Evolutionary conservation across 1,284 basidiomycete species (phyloP), one percentile per base, ranked within the genome.

Genomic region (Heliocybe sulcata): DNA sequence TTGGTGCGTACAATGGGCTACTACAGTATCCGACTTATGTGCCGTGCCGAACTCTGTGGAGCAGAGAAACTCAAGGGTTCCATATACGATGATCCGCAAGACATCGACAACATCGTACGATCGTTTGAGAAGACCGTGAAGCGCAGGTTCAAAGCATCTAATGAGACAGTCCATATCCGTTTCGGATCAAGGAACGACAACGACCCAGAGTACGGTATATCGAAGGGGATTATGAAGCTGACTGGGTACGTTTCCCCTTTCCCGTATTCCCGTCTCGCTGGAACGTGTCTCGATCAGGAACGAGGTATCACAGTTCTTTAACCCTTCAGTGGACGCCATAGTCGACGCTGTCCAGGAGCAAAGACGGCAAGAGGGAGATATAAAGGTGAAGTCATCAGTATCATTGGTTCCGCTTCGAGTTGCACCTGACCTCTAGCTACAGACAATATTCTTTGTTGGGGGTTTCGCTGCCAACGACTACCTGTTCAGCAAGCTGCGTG

Each of bases 101-200:
- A 74, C 42, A 59, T 81, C 25, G 67, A 68, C 3, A 64, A 73
- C 38, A 80, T 82, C 56, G 65, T 67, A 0, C 65, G 70, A 1
- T 69, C 70, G 25, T 83, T 82, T 45, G 81, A 82, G 63, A 77
- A 72, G 56, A 74, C 72, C 0, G 75, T 79, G 10, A 83, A 82
- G 56, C 64, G 75, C 47, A 66, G 69, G 42, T 79, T 82, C 57
- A 67, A 73, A 8, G 68, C 71, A 51, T 60, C 64, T 0, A 64
- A 68, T 1, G 75, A 75, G 51, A 71, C 73, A 1, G 72, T 74
- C 2, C 79, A 71, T 54, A 75, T 82, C 58, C 72, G 71, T 54
- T 82, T 82, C 58, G 79, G 79, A n/a, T 67, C 67, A 11, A 59
- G 70, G 3, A 67, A 71, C 10, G 78, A 82, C 57, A 74, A 69